Base-by-base conservation (phyloP, 164 flowering plant species). In the Tetrastigma voinierianum region DNA sequence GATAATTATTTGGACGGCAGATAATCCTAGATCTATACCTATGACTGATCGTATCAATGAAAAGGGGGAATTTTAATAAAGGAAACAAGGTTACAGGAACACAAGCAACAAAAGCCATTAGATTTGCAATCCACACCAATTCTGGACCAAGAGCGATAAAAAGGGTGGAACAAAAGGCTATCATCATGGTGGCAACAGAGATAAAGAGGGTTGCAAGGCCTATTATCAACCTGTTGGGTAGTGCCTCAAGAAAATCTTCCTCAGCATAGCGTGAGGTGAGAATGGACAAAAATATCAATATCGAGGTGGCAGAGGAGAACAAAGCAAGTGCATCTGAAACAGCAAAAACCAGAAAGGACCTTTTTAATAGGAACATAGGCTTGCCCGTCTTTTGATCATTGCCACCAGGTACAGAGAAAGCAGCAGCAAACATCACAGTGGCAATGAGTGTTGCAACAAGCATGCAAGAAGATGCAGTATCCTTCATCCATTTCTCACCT, bases 401-500 rank as follows among this genome's bases (percentile, higher is more conserved):
- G 9, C 87, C 87, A 8, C 87, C 83, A 0, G 87, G 87, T 0
- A 81, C 51, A 1, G 77, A 75, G 48, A 81, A 72, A 4, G 74
- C 64, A 0, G 83, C 78, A 0, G 85, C 62, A 68, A 84, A 84
- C 51, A 71, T 66, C 1, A 81, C 77, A 0, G 85, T 78, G 12
- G 83, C 60, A 2, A 84, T 81, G 9, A 81, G 73, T n/a, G 84
- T 59, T 1, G 87, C 78, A 0, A 76, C 83, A 10, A 81, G 15
- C 76, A 72, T 75, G 72, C 83, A 81, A 0, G 78, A 72, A 2
- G 55, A 48, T 5, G 87, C 72, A 10, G 83, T 81, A 45, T 62
- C 59, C 46, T 76, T 79, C 84, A 83, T 81, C 83, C 83, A 76
- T 9, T 59, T 64, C 56, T 81, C 83, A 11, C 80, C 87, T 40